Evolutionary conservation across 495 filamentous ascomycete genomes (phyloP).

Genomic region (Aspergillus bridgeri): DNA sequence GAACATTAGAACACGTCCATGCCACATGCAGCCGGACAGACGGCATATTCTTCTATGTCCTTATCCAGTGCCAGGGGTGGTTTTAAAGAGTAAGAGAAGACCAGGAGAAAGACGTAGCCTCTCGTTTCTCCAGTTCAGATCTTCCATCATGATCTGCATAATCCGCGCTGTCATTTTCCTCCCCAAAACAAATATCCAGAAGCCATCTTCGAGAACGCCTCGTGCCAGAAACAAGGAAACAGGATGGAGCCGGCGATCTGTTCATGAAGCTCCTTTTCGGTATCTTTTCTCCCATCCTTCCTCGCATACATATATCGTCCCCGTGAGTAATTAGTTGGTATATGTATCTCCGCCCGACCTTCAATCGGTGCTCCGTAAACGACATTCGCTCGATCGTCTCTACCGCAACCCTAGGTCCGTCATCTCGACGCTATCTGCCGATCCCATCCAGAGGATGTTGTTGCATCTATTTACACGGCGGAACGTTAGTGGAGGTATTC

Average conservation of each 20-base stretch:
- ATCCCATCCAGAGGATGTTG: slow-evolving; percentile 89
- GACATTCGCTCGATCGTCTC: slow-evolving; percentile 8
- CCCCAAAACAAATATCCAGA: slow-evolving; percentile 13
- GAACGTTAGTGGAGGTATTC: slow-evolving; percentile 14
- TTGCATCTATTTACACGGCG: slow-evolving; percentile 61
- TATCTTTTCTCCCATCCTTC: slow-evolving; percentile 1
- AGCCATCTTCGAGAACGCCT: slow-evolving; percentile 19
- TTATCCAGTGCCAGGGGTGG: slow-evolving; percentile 1
- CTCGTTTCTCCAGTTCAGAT: neutral
- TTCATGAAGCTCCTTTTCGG: slow-evolving; percentile 4
- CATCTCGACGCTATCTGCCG: slow-evolving; percentile 58
- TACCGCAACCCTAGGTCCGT: slow-evolving; percentile 49
- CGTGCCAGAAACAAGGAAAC: slow-evolving; percentile 17
- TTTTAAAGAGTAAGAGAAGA: neutral
- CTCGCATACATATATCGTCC: slow-evolving; percentile 6
- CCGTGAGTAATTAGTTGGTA: slow-evolving; percentile 12
- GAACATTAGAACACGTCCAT: slow-evolving; percentile 10
- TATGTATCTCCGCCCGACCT: slow-evolving; percentile 6
- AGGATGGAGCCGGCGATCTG: slow-evolving; percentile 11
- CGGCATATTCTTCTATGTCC: neutral
- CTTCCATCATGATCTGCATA: slow-evolving; percentile 4
- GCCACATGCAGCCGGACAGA: slow-evolving; percentile 4
- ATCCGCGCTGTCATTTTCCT: slow-evolving; percentile 9
- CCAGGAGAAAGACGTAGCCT: neutral
- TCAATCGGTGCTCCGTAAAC: slow-evolving; percentile 10